phyloP scores from a whole-genome alignment of 176 grass and related monocot genomes.

The Ensete glaucum region DNA sequence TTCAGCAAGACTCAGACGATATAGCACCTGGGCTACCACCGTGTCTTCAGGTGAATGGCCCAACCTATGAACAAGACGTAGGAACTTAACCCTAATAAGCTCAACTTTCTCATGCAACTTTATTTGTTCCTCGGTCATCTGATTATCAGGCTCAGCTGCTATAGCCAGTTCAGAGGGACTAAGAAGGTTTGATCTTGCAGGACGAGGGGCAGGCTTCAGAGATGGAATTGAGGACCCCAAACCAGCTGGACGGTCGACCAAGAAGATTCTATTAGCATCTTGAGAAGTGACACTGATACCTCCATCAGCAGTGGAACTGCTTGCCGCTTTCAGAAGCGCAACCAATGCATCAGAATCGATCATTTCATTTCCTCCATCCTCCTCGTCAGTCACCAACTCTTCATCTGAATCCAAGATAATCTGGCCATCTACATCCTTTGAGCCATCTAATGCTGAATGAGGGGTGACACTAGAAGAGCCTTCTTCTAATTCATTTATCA shows the following conservation, averaged over 20 bases:
- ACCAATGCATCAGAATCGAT: constrained; percentile 56
- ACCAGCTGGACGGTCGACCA: constrained; percentile 58
- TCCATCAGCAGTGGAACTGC: constrained; percentile 34
- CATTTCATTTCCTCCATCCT: constrained; percentile 36
- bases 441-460: constrained; percentile 31
- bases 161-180: constrained; percentile 34
- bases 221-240: constrained; percentile 54
- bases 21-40: constrained; percentile 32
- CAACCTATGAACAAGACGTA: constrained; percentile 34
- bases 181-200: constrained; percentile 38
- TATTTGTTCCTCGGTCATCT: constrained; percentile 69
- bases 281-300: constrained; percentile 43
- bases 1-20: constrained; percentile 36
- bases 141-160: constrained; percentile 39
- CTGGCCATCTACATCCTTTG: constrained; percentile 49
- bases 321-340: constrained; percentile 70
- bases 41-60: constrained; percentile 40
- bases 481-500: constrained; percentile 54
- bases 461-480: constrained; percentile 34
- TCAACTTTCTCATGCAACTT: constrained; percentile 85
- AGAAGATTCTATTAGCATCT: constrained; percentile 55
- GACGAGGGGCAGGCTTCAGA: constrained; percentile 33
- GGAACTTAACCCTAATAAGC: constrained; percentile 66
- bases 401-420: constrained; percentile 55
- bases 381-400: constrained; percentile 55